Evolutionary conservation across 129 eudicot species (phyloP), one percentile per base, ranked within the genome.

Genomic region (Kitagawia praeruptora): DNA sequence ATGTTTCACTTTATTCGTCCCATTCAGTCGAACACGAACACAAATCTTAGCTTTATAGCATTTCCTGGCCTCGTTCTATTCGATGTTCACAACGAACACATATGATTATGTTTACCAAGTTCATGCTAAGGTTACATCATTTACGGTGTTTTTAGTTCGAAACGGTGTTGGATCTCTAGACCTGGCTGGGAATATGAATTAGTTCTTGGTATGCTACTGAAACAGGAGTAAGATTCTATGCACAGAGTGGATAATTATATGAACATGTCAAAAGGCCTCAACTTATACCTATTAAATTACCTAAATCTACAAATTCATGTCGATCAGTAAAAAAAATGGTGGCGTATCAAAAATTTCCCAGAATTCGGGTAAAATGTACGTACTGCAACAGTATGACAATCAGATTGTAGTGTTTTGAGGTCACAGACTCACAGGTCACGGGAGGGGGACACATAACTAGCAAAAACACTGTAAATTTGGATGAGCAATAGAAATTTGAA

Each of bases 361-460:
- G 51, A 42, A 21, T n/a, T 42, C 31, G 38, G 77, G 77, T 42
- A 44, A 42, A n/a, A 42, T 73, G 77, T 23, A 73, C 77, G 31
- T 8, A 41, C 77, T 44, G 54, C 47, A 21, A 39, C 25, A 42
- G 51, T 73, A 4, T 73, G 77, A 73, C 54, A 42, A 44, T 42
- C 28, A 41, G 77, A 73, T 44, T 73, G 76, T 19, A 72, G 46
- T 42, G 34, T 41, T 23, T 73, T 73, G 39, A 66, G 72, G 41
- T 66, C 72, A 66, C 72, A 73, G 77, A 19, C 44, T 66, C 72
- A 66, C 72, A 73, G 77, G 34, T 73, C 77, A 73, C 77, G 77
- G 77, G 77, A 73, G 47, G 12, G 77, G 77, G 44, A 8, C 49
- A 44, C 47, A 42, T 23, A 73, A 39, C 27, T 4, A 71, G 45